Conservation (phyloP, 306 rosid species). For the Cucurbita argyrosperma region DNA sequence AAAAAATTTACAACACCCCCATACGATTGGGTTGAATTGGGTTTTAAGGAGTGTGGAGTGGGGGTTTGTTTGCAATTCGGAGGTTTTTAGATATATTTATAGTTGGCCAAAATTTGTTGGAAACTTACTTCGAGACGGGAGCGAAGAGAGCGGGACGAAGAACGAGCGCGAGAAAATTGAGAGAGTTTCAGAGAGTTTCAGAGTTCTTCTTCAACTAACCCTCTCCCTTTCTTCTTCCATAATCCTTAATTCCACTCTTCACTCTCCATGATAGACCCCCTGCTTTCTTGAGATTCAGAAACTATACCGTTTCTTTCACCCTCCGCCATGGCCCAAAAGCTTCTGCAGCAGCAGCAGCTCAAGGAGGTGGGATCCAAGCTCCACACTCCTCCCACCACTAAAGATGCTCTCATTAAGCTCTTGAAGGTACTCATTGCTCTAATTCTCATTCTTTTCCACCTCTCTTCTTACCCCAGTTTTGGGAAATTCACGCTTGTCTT, state of each 20-base stretch:
- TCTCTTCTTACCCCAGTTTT: background rate
- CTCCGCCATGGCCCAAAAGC: constrained; percentile 42
- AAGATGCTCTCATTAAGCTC: constrained; percentile 74
- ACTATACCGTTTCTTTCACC: constrained; percentile 16
- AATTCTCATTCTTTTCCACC: constrained; percentile 9
- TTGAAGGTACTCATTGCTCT: constrained; percentile 49
- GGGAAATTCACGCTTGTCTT: background rate
- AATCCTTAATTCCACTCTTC: background rate
- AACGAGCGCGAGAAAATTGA: background rate
- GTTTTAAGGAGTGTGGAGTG: too few species aligned
- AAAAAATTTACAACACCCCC: too few species aligned
- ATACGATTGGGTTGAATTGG: too few species aligned
- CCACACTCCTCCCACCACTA: constrained; percentile 46
- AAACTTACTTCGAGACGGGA: constrained; percentile 9
- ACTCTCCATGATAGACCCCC: constrained; percentile 29
- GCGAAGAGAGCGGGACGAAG: constrained; percentile 6
- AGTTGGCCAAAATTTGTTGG: constrained; percentile 16
- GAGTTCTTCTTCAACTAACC: background rate
- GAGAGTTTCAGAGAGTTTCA: background rate
- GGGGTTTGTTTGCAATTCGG: background rate
- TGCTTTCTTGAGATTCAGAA: constrained; percentile 8
- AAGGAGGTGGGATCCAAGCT: constrained; percentile 97
- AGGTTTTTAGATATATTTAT: constrained; percentile 6
- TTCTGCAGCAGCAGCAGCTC: constrained; percentile 62
- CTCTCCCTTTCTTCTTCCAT: background rate